phyloP scores from a whole-genome alignment of 2,329 filamentous ascomycete genomes.

The Hysterium pulicare region DNA sequence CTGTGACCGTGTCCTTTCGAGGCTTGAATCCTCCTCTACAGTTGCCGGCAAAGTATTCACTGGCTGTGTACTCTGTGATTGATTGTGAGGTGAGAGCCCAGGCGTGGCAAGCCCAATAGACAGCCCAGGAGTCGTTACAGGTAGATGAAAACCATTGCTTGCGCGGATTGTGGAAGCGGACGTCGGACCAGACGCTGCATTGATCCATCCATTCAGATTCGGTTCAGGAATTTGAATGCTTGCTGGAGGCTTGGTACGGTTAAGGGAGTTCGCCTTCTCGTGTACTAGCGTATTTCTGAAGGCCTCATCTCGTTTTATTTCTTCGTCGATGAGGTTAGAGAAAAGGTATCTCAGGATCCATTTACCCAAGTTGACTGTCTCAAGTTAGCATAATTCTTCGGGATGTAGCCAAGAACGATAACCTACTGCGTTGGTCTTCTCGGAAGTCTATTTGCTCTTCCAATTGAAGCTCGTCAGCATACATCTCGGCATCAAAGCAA shows the following conservation, averaged over 20 bases:
- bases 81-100: conserved; percentile 35
- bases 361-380: conserved; percentile 87
- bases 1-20: conserved; percentile 57
- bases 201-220: conserved; percentile 46
- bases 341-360: conserved; percentile 95
- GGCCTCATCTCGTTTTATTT: conserved; percentile 75
- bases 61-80: conserved; percentile 32
- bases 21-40: conserved; percentile 40
- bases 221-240: conserved; percentile 57
- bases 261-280: conserved; percentile 57
- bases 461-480: conserved; percentile 81
- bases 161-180: conserved; percentile 54
- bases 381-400: too few species aligned
- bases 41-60: conserved; percentile 36
- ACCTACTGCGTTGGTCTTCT: conserved; percentile 88
- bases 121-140: conserved; percentile 69
- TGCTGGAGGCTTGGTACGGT: conserved; percentile 56
- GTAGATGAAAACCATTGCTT: conserved; percentile 57
- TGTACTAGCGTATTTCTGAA: conserved; percentile 69
- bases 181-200: conserved; percentile 37
- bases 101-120: conserved; percentile 77
- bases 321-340: conserved; percentile 81
- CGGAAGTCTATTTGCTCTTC: conserved; percentile 75
- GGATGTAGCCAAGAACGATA: neutral
- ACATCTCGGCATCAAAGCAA: conserved; percentile 96